These are phyloP conservation scores for Aleurites moluccanus DNA, from an alignment of 441 rosid species.

Conservation along the genomic window DNA sequence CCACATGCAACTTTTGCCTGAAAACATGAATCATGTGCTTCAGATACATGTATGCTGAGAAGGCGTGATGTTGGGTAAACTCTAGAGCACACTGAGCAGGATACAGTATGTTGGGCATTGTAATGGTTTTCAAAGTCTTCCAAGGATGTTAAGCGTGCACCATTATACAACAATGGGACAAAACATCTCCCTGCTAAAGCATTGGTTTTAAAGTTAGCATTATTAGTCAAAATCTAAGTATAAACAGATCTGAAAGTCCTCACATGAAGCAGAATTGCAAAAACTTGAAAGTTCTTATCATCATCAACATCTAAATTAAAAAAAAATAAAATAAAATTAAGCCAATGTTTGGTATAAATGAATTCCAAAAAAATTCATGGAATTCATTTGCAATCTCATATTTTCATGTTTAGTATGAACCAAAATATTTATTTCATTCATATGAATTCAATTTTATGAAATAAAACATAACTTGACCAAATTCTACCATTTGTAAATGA, in stretches of 20 bases:
- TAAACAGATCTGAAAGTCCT: not conserved
- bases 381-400: too few species aligned
- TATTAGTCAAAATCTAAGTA: not conserved
- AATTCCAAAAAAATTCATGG: too few species aligned
- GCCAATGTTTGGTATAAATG: too few species aligned
- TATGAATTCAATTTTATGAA: too few species aligned
- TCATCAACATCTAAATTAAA: too few species aligned
- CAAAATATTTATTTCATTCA: too few species aligned
- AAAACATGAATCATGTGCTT: constrained; percentile 90
- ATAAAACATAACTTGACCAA: too few species aligned
- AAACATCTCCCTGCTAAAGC: constrained; percentile 57
- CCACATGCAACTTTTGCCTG: constrained; percentile 95
- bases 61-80: constrained; percentile 83
- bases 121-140: constrained; percentile 89
- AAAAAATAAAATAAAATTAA: not conserved
- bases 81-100: constrained; percentile 87
- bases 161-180: constrained; percentile 91
- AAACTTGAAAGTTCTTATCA: not conserved
- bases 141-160: constrained; percentile 53
- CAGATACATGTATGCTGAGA: constrained; percentile 82
- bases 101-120: constrained; percentile 68
- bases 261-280: not conserved
- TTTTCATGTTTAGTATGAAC: too few species aligned
- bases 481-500: too few species aligned
- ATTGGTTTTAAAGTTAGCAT: constrained; percentile 22